Evolutionary conservation across 805 yeast species (phyloP), one percentile per base, ranked within the genome.

Genomic region (Candida anglica): DNA sequence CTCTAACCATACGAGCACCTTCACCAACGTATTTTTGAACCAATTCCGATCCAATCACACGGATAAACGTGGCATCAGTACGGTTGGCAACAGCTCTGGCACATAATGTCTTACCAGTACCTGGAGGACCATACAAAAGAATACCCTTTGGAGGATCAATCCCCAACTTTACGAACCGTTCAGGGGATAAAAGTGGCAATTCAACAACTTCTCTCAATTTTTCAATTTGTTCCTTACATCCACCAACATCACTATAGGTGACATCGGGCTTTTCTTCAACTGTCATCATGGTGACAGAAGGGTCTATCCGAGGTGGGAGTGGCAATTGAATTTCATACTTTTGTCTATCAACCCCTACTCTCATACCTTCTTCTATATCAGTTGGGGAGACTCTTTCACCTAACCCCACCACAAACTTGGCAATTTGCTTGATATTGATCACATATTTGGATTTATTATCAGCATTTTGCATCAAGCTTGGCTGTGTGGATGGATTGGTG

Each of bases 201-300:
- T 91, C 98, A 13, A 89, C 98, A 41, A 91, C 98, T 62, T 89
- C 98, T 58, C 97, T 77, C 41, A 89, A 71, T 62, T 91, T 89
- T 60, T 93, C 99, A 52, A 93, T 91, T 62, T 93, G 99, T 43
- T 93, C 98, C 69, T 93, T 93, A 60, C 96, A 87, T 24, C 99
- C 99, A 50, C 99, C 99, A 43, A 93, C 89, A 58, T 93, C 99
- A 41, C 94, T 86, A 62, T 93, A 93, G 2, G 99, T 93, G 24
- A 93, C 98, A 63, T 93, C 98, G 10, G 98, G 99, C 61, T 93
- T 93, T 65, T 93, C 99, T 63, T 93, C 99, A 30, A 93, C 99
- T 2, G 98, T 91, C 99, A 93, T 93, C 98, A 93, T 93, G 5
- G 98, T 93, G 35, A 93, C 99, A 25, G 88, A 77, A 10, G 99